Base-by-base conservation (phyloP, 805 yeast species). In the Candida tallmaniae region DNA sequence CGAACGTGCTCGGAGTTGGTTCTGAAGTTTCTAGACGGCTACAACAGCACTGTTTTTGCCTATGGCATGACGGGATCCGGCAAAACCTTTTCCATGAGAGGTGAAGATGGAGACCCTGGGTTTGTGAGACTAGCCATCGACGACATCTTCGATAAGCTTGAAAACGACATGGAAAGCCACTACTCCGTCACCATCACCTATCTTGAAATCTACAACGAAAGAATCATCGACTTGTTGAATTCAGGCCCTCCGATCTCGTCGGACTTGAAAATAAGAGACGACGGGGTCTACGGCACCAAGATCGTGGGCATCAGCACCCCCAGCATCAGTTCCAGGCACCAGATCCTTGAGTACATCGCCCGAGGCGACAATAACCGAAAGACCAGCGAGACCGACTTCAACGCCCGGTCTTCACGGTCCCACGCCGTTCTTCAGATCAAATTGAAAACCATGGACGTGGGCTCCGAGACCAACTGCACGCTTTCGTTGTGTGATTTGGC, bases 51-150 rank as follows among this genome's bases (percentile, higher is more conserved):
- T 0, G 77, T 89, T 1, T 87, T 90, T 55, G 97, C 97, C 0
- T 87, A 87, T 50, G 96, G 96, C 23, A 84, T 84, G 87, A 87
- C 96, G 0, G 96, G 96, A 0, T 82, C 94, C 1, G 96, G 96
- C 8, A 87, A 87, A 56, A 87, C 96, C 0, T 79, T 74, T 52
- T 76, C 95, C 2, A 87, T 87, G 95, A 80, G 80, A 42, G 96
- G 95, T 20, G 64, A 69, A 18, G 65, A 57, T 2, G 41, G 46
- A 4, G 80, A 78, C 41, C 78, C 80, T 0, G 95, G 96, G 4
- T 68, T 87, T 31, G 82, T 88, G 27, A 78, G 81, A 25, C 61
- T 78, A 24, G 80, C 90, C 4, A 79, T 80, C 9, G 65, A 69
- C 36, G 73, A 74, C 28, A 65, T 84, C 3, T 88, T 79, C 49